phyloP scores from a whole-genome alignment of 495 filamentous ascomycete species.

The Penicillium daleae region DNA sequence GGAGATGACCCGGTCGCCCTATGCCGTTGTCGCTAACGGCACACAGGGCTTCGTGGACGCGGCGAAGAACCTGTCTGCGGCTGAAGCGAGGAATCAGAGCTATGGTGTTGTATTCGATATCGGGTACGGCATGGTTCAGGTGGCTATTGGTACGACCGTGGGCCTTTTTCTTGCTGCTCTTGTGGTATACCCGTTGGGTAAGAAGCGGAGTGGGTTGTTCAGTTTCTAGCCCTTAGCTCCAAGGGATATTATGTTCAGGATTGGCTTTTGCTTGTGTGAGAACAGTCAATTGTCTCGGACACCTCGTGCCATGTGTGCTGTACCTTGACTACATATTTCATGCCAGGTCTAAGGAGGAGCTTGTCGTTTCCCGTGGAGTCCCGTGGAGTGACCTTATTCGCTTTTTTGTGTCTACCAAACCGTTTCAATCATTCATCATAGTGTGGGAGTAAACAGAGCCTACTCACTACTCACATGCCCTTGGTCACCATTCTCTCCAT shows the following conservation, averaged over 20 bases:
- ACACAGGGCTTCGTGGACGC: conserved; percentile 54
- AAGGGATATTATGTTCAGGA: no score
- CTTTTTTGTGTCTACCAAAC: conserved; percentile 1
- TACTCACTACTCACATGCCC: background rate
- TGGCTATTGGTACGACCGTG: conserved; percentile 91
- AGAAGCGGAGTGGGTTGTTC: conserved; percentile 86
- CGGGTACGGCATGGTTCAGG: conserved; percentile 83
- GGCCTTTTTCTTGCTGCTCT: conserved; percentile 86
- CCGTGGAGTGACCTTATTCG: conserved; percentile 10
- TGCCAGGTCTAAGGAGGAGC: background rate
- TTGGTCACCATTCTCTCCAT: background rate
- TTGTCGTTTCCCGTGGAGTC: background rate
- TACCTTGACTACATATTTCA: background rate
- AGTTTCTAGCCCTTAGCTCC: conserved; percentile 65
- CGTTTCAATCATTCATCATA: background rate
- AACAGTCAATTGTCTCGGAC: background rate
- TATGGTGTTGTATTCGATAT: conserved; percentile 76
- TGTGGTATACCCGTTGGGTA: conserved; percentile 89
- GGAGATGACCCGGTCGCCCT: conserved; percentile 62
- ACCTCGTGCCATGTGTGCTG: background rate
- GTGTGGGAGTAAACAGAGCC: background rate
- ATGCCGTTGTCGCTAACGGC: conserved; percentile 53
- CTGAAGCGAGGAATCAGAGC: conserved; percentile 30
- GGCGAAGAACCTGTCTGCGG: conserved; percentile 38
- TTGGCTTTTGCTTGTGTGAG: background rate